Evolutionary conservation across 2,329 filamentous ascomycete genomes (phyloP).

Genomic region (Geoglossum cookeanum): DNA sequence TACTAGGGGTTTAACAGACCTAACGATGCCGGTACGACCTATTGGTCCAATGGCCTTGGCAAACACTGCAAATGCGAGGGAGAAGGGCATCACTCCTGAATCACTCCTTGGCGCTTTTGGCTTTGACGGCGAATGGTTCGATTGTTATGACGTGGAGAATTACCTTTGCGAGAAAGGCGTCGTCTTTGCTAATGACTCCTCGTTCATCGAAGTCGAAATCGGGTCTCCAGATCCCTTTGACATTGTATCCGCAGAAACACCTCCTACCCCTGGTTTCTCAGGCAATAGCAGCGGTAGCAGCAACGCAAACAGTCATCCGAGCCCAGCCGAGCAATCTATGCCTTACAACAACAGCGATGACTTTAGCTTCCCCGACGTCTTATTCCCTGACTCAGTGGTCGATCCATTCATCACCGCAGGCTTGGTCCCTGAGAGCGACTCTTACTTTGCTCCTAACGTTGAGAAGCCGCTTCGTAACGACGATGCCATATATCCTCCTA

Average conservation of each 20-base stretch:
- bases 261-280: not conserved
- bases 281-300: not conserved
- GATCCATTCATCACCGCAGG: not conserved
- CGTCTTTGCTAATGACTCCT: constrained; percentile 37
- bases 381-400: not conserved
- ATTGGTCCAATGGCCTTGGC: not conserved
- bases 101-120: constrained; percentile 26
- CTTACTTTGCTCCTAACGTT: not conserved
- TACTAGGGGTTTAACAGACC: constrained; percentile 17
- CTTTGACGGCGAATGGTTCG: constrained; percentile 58
- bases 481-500: not conserved
- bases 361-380: not conserved
- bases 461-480: not conserved
- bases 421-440: not conserved
- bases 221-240: not conserved
- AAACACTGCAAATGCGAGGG: constrained; percentile 20
- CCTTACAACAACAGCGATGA: not conserved
- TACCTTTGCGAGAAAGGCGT: constrained; percentile 49
- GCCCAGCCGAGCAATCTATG: not conserved
- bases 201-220: constrained; percentile 31
- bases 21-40: constrained; percentile 3
- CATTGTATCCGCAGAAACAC: not conserved
- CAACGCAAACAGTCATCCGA: not conserved
- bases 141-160: constrained; percentile 55
- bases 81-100: constrained; percentile 25